Conservation (phyloP, 495 filamentous ascomycete genomes). For the Penicillium turbatum region DNA sequence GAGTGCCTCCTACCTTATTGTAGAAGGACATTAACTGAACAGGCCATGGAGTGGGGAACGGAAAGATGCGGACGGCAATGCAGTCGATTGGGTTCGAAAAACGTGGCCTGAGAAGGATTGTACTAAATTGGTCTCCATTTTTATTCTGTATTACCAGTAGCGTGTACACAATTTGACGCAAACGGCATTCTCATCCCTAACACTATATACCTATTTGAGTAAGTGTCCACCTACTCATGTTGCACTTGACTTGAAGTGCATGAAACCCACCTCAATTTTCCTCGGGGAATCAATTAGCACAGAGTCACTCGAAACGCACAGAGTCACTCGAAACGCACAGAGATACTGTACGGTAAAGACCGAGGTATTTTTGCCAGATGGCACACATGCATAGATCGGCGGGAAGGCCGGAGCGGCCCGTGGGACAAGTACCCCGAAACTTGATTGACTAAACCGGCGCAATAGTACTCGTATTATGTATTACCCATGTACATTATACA, state of each 20-base stretch:
- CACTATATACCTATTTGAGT: neutral
- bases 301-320: neutral
- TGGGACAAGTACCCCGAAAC: constrained; percentile 36
- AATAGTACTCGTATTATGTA: constrained; percentile 15
- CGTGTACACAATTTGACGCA: neutral
- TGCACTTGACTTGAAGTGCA: no score
- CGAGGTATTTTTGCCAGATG: constrained; percentile 18
- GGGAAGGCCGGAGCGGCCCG: constrained; percentile 46
- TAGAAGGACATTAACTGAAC: constrained; percentile 7
- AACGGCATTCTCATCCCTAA: neutral
- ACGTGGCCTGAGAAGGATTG: constrained; percentile 33
- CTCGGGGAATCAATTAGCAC: neutral
- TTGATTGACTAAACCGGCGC: constrained; percentile 11
- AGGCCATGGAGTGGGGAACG: constrained; percentile 23
- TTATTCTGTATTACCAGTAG: neutral
- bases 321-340: neutral
- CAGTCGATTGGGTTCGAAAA: constrained; percentile 40
- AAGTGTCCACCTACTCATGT: neutral
- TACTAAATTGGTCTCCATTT: constrained; percentile 1
- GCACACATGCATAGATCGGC: constrained; percentile 47
- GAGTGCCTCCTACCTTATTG: neutral
- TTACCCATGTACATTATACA: neutral
- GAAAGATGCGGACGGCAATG: constrained; percentile 44
- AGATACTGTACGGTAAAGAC: neutral
- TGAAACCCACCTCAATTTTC: neutral